Percentiles rank a stretch among this genome's conserved stretches.
Evolutionary conservation across 2,329 filamentous ascomycete species (phyloP).

Genomic region (Aureobasidium sp.): DNA sequence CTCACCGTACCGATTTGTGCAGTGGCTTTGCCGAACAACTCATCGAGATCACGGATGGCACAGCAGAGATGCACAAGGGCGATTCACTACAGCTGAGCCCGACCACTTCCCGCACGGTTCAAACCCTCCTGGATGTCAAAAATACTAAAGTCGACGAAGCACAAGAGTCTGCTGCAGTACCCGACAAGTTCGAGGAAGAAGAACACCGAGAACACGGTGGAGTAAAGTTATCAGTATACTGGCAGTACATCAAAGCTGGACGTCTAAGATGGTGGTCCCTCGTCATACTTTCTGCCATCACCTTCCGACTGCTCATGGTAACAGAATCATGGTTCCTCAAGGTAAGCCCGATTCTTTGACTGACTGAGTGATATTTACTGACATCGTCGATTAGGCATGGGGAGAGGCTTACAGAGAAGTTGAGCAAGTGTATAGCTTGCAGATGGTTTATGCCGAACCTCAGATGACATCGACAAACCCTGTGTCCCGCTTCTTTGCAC

Average conservation of each 20-base stretch:
- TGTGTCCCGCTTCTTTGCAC: slow-evolving; percentile 30
- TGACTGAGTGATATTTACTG: not conserved
- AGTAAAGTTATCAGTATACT: slow-evolving; percentile 69
- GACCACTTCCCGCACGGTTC: slow-evolving; percentile 12
- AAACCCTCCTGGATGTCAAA: slow-evolving; percentile 20
- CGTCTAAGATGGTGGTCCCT: slow-evolving; percentile 63
- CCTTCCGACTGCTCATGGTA: slow-evolving; percentile 58
- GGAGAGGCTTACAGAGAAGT: slow-evolving; percentile 59
- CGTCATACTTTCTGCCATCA: slow-evolving; percentile 53
- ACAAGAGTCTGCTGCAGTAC: slow-evolving; percentile 44
- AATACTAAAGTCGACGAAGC: slow-evolving; percentile 28
- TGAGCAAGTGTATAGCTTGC: slow-evolving; percentile 10
- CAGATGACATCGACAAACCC: slow-evolving; percentile 2
- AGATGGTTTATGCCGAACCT: not conserved
- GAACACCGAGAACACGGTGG: slow-evolving; percentile 67
- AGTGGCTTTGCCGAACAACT: slow-evolving; percentile 63
- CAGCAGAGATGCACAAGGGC: slow-evolving; percentile 29
- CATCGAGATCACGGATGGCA: slow-evolving; percentile 58
- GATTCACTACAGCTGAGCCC: slow-evolving; percentile 16
- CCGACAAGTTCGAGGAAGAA: slow-evolving; percentile 72
- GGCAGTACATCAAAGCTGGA: slow-evolving; percentile 77
- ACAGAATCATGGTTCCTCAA: slow-evolving; percentile 75
- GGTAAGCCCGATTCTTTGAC: not conserved
- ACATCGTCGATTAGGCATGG: slow-evolving; percentile 46
- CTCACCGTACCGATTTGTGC: slow-evolving; percentile 62